Evolutionary conservation across 139 green algal genomes (phyloP), one percentile per base, ranked within the genome.

Genomic region (Coelastrella sp.): DNA sequence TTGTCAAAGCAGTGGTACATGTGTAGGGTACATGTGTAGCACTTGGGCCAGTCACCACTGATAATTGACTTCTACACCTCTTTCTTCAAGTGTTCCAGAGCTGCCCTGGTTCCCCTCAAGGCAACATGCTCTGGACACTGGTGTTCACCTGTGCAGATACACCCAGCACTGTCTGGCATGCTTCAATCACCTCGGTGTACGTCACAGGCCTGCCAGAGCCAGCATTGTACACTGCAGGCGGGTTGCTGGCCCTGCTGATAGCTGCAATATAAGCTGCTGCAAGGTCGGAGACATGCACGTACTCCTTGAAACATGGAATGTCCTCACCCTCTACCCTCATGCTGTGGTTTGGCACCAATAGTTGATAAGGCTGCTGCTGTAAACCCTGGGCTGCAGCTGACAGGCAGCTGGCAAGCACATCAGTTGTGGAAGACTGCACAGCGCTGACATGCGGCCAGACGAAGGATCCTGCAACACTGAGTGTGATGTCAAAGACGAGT

Each of bases 201-300:
- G 49, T 65, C 14, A 73, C 22, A 6, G 59, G 24, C n/a, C 49
- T 27, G 15, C 65, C 82, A 17, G 25, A 14, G 7, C 82, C 82
- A 20, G 78, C 82, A 66, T 79, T 87, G 27, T 87, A 87, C 15
- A 63, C 35, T 11, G 65, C 25, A 75, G 81, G 82, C 60, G 65
- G 82, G 25, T 35, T 63, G 65, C 82, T 25, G 20, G 22, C 82
- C n/a, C 27, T 80, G 25, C 74, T 60, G 74, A 79, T 35, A 17
- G 82, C 82, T 63, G 65, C 82, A 8, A 87, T 27, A 49, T 66
- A 79, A 8, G 63, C 82, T 35, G 82, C 82, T 14, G 82, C 65
- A 27, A 87, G 65, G 35, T 87, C 82, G 63, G 15, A n/a, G 63
- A 79, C 65, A 57, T 87, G 82, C 65, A 87, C 15, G 27, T 63